phyloP scores from a whole-genome alignment of 2,329 filamentous ascomycete genomes.

The Scopulariopsis brevicaulis region DNA sequence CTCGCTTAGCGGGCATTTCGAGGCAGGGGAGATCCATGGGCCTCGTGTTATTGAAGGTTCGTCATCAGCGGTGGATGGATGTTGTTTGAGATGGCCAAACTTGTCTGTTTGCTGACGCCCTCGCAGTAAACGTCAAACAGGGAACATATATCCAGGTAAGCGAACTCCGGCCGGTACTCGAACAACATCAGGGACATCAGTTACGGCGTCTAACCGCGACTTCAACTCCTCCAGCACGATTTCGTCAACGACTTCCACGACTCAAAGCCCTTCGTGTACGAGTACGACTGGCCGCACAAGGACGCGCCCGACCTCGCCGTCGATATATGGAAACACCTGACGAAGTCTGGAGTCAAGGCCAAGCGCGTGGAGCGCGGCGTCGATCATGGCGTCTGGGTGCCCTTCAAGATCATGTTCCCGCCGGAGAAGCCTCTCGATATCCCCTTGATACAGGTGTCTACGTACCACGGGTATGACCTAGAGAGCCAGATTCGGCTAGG shows the following conservation, averaged over 20 bases:
- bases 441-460: neutral
- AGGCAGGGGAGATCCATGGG: slow-evolving; percentile 1
- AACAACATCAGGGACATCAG: too few species aligned
- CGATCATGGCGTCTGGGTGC: neutral
- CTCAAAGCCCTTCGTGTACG: neutral
- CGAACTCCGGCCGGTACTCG: too few species aligned
- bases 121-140: neutral
- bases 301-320: neutral
- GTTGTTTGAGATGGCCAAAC: neutral
- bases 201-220: neutral
- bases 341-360: neutral
- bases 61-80: neutral
- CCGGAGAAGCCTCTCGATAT: neutral
- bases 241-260: slow-evolving; percentile 1
- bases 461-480: neutral
- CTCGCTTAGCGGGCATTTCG: neutral
- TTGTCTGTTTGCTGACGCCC: neutral
- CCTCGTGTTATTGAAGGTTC: neutral
- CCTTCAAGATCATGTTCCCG: neutral
- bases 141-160: neutral
- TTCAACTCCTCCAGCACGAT: neutral
- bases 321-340: neutral
- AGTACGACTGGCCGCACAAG: slow-evolving; percentile 1
- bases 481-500: neutral
- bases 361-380: slow-evolving; percentile 1